These are phyloP conservation scores for Tolypocladium tundrense DNA, from an alignment of 2,329 filamentous ascomycete genomes.

Conservation along the genomic window DNA sequence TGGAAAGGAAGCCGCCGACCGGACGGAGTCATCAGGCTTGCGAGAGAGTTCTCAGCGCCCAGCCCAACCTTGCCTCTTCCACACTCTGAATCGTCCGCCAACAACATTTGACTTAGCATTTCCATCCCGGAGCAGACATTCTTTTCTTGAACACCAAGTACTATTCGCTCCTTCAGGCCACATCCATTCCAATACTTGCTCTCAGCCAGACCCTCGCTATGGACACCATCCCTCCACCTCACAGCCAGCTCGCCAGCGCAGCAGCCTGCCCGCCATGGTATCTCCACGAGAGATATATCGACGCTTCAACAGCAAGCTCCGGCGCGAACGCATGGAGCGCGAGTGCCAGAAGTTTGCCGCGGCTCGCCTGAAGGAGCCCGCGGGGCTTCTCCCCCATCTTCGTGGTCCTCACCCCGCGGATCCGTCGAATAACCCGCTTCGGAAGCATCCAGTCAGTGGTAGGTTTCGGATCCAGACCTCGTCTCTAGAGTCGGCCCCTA, in stretches of 20 bases:
- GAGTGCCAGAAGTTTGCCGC: not conserved
- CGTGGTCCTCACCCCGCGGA: not conserved
- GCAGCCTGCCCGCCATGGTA: not conserved
- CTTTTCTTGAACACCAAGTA: not conserved
- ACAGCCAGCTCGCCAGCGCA: not conserved
- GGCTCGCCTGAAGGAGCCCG: not conserved
- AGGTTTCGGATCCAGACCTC: not conserved
- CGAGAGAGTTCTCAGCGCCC: not conserved
- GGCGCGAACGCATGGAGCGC: not conserved
- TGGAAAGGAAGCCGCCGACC: not conserved
- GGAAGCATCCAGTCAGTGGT: no score
- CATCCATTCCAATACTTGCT: not conserved
- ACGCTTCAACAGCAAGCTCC: not conserved
- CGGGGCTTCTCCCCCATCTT: no score
- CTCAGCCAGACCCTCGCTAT: not conserved
- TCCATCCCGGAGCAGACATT: not conserved
- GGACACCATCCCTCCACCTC: not conserved
- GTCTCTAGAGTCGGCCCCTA: not conserved
- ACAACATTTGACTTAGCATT: slow-evolving; percentile 1
- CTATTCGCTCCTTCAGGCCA: not conserved
- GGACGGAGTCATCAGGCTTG: not conserved
- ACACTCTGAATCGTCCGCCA: not conserved
- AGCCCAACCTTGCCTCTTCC: not conserved
- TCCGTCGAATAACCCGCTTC: not conserved
- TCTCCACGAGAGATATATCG: not conserved